Base-by-base conservation (phyloP, 2,329 filamentous ascomycete genomes). In the Camptophora hylomeconis region DNA sequence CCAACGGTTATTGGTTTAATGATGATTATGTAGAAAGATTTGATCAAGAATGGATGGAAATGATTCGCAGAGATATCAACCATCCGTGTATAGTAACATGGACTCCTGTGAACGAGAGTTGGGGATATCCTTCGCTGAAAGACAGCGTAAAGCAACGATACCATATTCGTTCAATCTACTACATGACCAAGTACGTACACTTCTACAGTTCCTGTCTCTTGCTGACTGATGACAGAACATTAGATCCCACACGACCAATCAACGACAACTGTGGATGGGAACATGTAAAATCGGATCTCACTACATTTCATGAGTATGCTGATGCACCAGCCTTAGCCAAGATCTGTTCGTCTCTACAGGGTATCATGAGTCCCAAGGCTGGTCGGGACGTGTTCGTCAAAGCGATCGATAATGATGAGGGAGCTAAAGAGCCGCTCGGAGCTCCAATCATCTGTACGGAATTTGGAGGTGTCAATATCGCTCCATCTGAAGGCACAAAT, bases 211-310 rank as follows among this genome's bases (percentile, higher is more conserved):
- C 11, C 13, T 11, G 11, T 8, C 5, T 12, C 16, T 7, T 15
- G 10, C 10, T n/a, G 14, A 16, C 14, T 7, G n/a, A 8, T 9
- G 19, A 23, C 25, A 57, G 57, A 44, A 61, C 61, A 0, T 58
- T 79, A 2, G 75, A 80, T 38, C 60, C 68, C 2, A 75, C 67
- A 0, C 56, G 75, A 5, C 72, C 72, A 10, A 61, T 80, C 44
- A 80, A 79, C 44, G 74, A 79, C 48, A 79, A 80, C 49, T 79
- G 74, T 39, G 75, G 75, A 18, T 79, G 75, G 75, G 72, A 79
- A 44, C 73, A 78, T 38, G 72, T 78, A 5, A 42, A 59, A 7
- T 74, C 69, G 0, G 74, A 79, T 40, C 53, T 79, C 2, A 70
- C 67, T 14, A 77, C 74, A 0, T 80, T 75, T 56, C 75, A 79